These are phyloP conservation scores for Xylariales sp. DNA, from an alignment of 2,329 filamentous ascomycete species.

Conservation along the genomic window DNA sequence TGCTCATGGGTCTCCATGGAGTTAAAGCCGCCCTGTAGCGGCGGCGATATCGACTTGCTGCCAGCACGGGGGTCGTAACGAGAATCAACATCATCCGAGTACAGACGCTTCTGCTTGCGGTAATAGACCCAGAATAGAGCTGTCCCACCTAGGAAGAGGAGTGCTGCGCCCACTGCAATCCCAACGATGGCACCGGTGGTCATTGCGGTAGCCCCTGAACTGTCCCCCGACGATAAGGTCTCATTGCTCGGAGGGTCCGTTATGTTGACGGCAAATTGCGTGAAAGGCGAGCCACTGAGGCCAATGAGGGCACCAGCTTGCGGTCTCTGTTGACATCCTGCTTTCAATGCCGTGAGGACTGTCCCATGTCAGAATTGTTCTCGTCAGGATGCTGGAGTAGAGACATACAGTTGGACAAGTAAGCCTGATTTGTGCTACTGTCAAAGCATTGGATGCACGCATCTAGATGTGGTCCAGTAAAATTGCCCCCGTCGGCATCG, in stretches of 20 bases:
- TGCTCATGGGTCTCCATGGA: slow-evolving; percentile 10
- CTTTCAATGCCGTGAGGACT: slow-evolving; percentile 45
- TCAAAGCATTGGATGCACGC: slow-evolving; percentile 39
- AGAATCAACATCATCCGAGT: slow-evolving; percentile 23
- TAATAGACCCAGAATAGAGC: slow-evolving; percentile 45
- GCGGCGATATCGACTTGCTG: slow-evolving; percentile 21
- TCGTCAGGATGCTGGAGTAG: background rate
- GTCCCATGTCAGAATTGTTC: slow-evolving; percentile 12
- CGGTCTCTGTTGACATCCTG: slow-evolving; percentile 43
- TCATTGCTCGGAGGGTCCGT: slow-evolving; percentile 25
- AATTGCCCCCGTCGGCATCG: slow-evolving; percentile 28
- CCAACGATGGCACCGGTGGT: slow-evolving; percentile 48
- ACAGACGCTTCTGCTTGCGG: slow-evolving; percentile 34
- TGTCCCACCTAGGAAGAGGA: slow-evolving; percentile 36
- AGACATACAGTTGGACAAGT: slow-evolving; percentile 46
- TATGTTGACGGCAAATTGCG: slow-evolving; percentile 32
- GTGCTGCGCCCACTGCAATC: slow-evolving; percentile 42
- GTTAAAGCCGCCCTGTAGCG: slow-evolving; percentile 12
- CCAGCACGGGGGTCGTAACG: slow-evolving; percentile 17
- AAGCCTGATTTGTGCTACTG: slow-evolving; percentile 34
- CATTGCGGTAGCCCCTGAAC: slow-evolving; percentile 30
- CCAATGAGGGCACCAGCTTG: slow-evolving; percentile 31
- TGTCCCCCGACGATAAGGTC: slow-evolving; percentile 18
- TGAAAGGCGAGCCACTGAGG: slow-evolving; percentile 40
- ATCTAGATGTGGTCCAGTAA: slow-evolving; percentile 27